Base-by-base conservation (phyloP, 116 monocot species). In the Trichopus zeylanicus region DNA sequence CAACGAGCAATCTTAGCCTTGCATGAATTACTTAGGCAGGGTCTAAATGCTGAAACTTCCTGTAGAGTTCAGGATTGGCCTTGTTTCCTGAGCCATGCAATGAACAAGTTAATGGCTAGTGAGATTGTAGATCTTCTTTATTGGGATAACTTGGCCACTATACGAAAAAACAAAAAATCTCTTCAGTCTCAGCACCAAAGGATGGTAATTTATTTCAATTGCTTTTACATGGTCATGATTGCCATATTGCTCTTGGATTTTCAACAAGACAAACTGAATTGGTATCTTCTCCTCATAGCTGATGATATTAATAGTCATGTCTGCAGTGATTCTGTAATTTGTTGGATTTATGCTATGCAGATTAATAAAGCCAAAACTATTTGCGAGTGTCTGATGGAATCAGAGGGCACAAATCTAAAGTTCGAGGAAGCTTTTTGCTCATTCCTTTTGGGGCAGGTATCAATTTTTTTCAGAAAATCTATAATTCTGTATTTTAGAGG, bases 61-160 rank as follows among this genome's bases (percentile, higher is more conserved):
- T 92, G 85, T 73, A 78, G 79, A 71, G 92, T 98, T 70, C 73
- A 85, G 64, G 98, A 98, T 63, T 98, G 98, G 98, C 71, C 85
- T 69, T 72, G 53, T 67, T 98, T 88, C 67, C 59, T 98, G 63
- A 68, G 48, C 61, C 81, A 85, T 42, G 88, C 99, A 70, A 59
- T 99, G 68, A 88, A 63, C 35, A 82, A 80, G 70, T 46, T 99
- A 51, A 72, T 65, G 58, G 82, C 99, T 26, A 8, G 61, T 54
- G 99, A 99, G 77, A 77, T 92, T 67, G 83, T 92, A 26, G 92
- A 99, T 74, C 80, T 99, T 48, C 75, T 88, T 61, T 72, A 85
- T 46, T 99, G 99, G 99, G 88, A 82, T 58, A 62, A 59, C 21
- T 72, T 99, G 61, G 85, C 85, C 51, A 55, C 59, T 61, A 64